Conservation (phyloP, 805 yeast genomes). For the Brettanomyces naardenensis region DNA sequence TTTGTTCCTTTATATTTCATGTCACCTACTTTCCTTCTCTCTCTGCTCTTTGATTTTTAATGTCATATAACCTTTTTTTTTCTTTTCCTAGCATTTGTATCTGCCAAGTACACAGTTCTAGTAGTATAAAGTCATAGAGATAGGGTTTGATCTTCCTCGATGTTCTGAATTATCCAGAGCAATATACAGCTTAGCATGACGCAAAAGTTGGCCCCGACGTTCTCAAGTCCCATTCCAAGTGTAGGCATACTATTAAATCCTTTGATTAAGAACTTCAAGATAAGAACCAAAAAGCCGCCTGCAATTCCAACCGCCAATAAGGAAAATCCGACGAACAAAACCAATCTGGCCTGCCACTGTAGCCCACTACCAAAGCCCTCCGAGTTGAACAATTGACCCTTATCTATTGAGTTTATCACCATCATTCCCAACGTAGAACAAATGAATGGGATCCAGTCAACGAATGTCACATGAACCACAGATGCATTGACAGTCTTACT, state of each 20-base stretch:
- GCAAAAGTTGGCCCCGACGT: constrained; percentile 70
- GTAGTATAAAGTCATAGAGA: constrained; percentile 40
- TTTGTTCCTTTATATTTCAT: too few relatives aligned
- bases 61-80: too few relatives aligned
- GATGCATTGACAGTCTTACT: constrained; percentile 83
- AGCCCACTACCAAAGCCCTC: constrained; percentile 32
- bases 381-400: constrained; percentile 34
- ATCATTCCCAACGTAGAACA: constrained; percentile 88
- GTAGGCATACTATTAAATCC: constrained; percentile 75
- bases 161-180: constrained; percentile 90
- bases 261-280: constrained; percentile 74
- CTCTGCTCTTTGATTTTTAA: too few relatives aligned
- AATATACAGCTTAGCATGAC: constrained; percentile 84
- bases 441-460: constrained; percentile 93
- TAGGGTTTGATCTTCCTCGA: constrained; percentile 93
- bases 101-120: too few relatives aligned
- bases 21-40: too few relatives aligned
- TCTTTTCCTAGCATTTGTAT: too few relatives aligned
- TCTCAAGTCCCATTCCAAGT: constrained; percentile 87
- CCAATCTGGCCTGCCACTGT: constrained; percentile 91
- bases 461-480: constrained; percentile 76
- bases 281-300: constrained; percentile 83
- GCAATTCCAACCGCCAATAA: constrained; percentile 90
- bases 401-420: constrained; percentile 67
- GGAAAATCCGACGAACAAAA: constrained; percentile 87